Evolutionary conservation across 2,329 filamentous ascomycete genomes (phyloP).

Genomic region (Beauveria sp.): DNA sequence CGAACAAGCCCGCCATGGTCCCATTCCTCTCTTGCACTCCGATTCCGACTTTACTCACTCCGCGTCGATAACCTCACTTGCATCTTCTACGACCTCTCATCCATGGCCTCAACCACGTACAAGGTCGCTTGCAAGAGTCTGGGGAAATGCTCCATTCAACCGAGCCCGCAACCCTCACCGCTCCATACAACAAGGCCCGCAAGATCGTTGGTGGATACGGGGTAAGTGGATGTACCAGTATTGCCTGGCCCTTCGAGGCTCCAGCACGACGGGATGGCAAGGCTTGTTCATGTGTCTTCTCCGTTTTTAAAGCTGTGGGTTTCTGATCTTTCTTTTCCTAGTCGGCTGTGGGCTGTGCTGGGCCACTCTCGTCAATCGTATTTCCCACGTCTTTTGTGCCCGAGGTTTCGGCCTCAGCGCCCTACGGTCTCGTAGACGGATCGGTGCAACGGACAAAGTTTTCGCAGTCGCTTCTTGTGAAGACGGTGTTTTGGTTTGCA

Average conservation of each 20-base stretch:
- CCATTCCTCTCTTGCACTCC: background rate
- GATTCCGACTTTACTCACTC: background rate
- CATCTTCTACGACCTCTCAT: background rate
- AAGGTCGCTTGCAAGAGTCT: background rate
- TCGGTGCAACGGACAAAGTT: no score
- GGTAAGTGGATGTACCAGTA: constrained; percentile 1
- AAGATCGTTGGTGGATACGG: constrained; percentile 8
- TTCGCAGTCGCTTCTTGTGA: no score
- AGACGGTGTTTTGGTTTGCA: no score
- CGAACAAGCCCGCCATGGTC: background rate
- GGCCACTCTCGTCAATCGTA: background rate
- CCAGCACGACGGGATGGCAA: background rate
- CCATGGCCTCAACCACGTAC: background rate
- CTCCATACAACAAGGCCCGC: background rate
- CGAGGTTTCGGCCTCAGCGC: background rate
- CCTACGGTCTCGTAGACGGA: background rate
- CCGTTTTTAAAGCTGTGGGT: background rate
- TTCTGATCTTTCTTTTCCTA: background rate
- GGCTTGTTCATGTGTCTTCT: background rate
- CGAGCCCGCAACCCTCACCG: background rate
- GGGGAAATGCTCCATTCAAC: constrained; percentile 1
- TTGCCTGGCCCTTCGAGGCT: background rate
- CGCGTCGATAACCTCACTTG: background rate
- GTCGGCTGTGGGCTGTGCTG: background rate
- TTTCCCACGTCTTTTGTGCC: background rate